Base-by-base conservation (phyloP, 1,284 basidiomycete species). In the Irpex sp. region DNA sequence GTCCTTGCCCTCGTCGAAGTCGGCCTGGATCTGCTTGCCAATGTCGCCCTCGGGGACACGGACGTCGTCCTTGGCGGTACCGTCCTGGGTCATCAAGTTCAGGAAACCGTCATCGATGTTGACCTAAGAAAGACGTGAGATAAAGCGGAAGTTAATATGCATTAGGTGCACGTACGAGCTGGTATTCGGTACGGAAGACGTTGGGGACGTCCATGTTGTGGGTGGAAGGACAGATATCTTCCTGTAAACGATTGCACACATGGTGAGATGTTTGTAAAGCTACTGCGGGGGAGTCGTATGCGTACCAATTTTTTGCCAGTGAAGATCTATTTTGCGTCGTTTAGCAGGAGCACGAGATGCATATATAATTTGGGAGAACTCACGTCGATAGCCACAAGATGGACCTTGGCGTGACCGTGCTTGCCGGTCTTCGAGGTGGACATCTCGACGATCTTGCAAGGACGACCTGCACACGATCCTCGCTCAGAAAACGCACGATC, bases 341-440 rank as follows among this genome's bases (percentile, higher is more conserved):
- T 7, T 15, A 64, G 56, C 51, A 48, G 36, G 55, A 60, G 54
- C 51, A 69, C 61, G 26, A 61, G 62, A 60, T 63, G 64, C 47
- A 59, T 60, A 26, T 26, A 2, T 26, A 26, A 26, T 26, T 26
- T 26, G 21, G 1, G 21, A 26, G 21, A 26, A 26, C 93, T 72
- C 76, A 96, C 96, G 83, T 99, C 97, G 77, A 92, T 92, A 77
- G 90, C 97, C 74, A 98, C 88, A 71, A 99, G 87, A 83, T 99
- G 95, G 77, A 98, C 97, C 84, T 99, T 99, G 80, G 97, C 97
- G 85, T 99, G 97, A 75, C 97, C 97, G 86, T 98, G 97, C 89
- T 96, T 96, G 70, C 95, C 96, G 61, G 95, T 97, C 88, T 99
- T 99, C 77, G 97, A 99, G 82, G 97, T 99, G 69, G 96, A 98